A percentile compares a stretch with the other conserved stretches of the same genome.
Evolutionary conservation across 345 rosid species (phyloP).

Genomic region (Dovyalis caffra): DNA sequence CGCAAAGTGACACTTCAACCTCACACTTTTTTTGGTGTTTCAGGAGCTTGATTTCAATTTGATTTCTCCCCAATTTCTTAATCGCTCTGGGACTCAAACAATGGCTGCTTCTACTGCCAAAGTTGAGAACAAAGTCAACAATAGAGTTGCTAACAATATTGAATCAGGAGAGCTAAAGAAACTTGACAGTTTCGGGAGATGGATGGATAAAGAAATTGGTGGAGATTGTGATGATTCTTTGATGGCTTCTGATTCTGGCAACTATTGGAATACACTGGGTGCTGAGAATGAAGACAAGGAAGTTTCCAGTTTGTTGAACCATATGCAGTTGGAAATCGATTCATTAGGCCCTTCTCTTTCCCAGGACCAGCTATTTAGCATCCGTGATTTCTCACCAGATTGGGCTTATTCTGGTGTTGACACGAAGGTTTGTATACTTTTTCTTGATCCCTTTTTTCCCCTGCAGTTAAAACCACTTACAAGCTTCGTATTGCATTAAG

Average conservation of each 20-base stretch:
- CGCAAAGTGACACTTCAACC: not conserved
- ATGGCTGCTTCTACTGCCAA: slow-evolving; percentile 34
- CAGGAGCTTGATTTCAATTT: slow-evolving; percentile 29
- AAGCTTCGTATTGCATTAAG: slow-evolving; percentile 5
- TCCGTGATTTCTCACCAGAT: slow-evolving; percentile 64
- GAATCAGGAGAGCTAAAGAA: slow-evolving; percentile 60
- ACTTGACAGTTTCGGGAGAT: slow-evolving; percentile 81
- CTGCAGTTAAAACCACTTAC: not conserved
- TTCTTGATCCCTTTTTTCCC: not conserved
- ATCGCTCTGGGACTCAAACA: slow-evolving; percentile 22
- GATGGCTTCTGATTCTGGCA: slow-evolving; percentile 73
- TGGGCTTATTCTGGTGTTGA: slow-evolving; percentile 53
- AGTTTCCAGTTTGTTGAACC: slow-evolving; percentile 62
- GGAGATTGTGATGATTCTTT: slow-evolving; percentile 70
- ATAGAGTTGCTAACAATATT: slow-evolving; percentile 27
- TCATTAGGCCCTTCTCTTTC: slow-evolving; percentile 78
- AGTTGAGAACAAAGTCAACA: slow-evolving; percentile 36
- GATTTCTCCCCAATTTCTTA: slow-evolving; percentile 20
- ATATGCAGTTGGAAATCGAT: slow-evolving; percentile 55
- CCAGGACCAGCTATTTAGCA: slow-evolving; percentile 75
- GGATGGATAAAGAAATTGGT: slow-evolving; percentile 85
- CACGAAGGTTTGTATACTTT: slow-evolving; percentile 41
- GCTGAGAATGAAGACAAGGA: slow-evolving; percentile 66
- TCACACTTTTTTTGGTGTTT: slow-evolving; percentile 17
- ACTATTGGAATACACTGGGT: slow-evolving; percentile 65